Conservation (phyloP, 169 alveolate genomes). For the Plasmodium malariae region DNA sequence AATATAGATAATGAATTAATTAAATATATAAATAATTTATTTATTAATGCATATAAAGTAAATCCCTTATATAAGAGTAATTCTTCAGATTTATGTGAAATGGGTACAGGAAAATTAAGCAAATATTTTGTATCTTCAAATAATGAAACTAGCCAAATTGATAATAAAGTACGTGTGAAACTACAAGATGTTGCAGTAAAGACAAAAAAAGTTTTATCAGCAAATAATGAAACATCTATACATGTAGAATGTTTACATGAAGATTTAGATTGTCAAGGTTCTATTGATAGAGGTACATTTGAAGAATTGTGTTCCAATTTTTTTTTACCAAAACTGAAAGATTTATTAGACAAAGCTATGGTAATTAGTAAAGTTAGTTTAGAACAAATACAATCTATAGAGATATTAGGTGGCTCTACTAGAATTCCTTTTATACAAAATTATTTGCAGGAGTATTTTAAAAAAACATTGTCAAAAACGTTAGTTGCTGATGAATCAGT, state of each 20-base stretch:
- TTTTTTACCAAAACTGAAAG: conserved; percentile 83
- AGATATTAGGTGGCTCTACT: conserved; percentile 97
- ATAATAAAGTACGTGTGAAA: conserved; percentile 93
- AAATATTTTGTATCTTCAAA: background rate
- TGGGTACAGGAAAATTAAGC: conserved; percentile 71
- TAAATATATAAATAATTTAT: conserved; percentile 91
- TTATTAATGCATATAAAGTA: conserved; percentile 91
- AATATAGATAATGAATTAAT: conserved; percentile 94
- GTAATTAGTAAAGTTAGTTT: conserved; percentile 82
- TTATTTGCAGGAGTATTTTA: conserved; percentile 89
- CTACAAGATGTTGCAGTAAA: conserved; percentile 96
- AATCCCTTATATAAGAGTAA: conserved; percentile 89
- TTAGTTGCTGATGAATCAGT: conserved; percentile 97
- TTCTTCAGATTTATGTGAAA: conserved; percentile 29
- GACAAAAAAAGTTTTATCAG: conserved; percentile 96
- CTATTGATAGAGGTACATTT: conserved; percentile 91
- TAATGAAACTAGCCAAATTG: conserved; percentile 22
- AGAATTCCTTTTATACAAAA: conserved; percentile 96
- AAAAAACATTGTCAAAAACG: conserved; percentile 92
- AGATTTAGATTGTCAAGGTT: conserved; percentile 93
- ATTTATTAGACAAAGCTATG: conserved; percentile 80
- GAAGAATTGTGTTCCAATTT: conserved; percentile 91
- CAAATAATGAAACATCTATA: conserved; percentile 94
- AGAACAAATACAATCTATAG: conserved; percentile 92
- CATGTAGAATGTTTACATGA: conserved; percentile 96